Conservation (phyloP, 305 asterid species). For the Fraxinus albicans region DNA sequence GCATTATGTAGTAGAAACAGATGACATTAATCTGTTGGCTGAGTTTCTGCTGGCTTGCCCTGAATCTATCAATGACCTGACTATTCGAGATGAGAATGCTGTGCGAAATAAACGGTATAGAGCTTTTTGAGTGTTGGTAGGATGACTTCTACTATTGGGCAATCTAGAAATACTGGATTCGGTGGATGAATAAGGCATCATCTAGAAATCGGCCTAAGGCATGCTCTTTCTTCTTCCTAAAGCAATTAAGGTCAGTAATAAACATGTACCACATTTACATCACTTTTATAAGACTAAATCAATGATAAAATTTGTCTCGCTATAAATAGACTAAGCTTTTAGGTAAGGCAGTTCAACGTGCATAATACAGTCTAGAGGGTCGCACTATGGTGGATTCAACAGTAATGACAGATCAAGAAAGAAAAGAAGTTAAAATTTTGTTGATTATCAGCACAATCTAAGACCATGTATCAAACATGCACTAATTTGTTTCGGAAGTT, state of each 20-base stretch:
- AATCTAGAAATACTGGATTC: background rate
- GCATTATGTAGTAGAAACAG: slow-evolving; percentile 13
- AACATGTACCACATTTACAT: background rate
- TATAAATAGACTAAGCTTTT: background rate
- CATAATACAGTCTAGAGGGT: background rate
- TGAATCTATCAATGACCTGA: background rate
- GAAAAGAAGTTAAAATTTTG: background rate
- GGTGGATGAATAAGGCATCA: background rate
- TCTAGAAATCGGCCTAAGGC: too few species aligned
- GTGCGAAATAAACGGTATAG: background rate
- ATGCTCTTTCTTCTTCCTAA: background rate
- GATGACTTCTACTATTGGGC: background rate
- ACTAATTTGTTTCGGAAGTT: background rate
- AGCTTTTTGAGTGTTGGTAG: slow-evolving; percentile 19
- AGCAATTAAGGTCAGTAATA: background rate
- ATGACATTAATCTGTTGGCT: background rate
- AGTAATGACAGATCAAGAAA: background rate
- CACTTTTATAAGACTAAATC: background rate
- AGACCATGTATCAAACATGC: background rate
- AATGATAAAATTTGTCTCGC: background rate
- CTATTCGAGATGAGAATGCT: slow-evolving; percentile 10
- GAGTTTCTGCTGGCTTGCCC: slow-evolving; percentile 13
- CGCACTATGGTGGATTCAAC: background rate
- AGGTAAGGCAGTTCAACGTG: background rate
- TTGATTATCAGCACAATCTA: background rate